Evolutionary conservation across 495 filamentous ascomycete species (phyloP).

Genomic region (Emericellopsis terricola): DNA sequence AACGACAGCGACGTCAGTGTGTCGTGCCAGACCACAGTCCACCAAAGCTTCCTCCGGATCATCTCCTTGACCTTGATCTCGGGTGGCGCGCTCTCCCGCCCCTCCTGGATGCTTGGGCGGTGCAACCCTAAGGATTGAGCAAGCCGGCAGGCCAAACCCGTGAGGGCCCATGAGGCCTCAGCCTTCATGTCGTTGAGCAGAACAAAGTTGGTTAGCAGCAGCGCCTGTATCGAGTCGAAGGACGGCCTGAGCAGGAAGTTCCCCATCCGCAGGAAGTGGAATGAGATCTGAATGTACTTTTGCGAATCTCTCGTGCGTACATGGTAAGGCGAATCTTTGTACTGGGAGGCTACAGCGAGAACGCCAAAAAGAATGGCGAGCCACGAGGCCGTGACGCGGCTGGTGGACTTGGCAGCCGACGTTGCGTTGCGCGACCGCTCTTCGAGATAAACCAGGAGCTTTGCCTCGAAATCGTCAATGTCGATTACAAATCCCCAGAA

Average conservation of each 20-base stretch:
- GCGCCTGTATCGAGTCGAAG: slow-evolving; percentile 36
- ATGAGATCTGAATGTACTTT: slow-evolving; percentile 35
- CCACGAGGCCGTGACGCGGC: slow-evolving; percentile 43
- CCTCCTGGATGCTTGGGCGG: slow-evolving; percentile 18
- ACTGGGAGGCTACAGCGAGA: slow-evolving; percentile 67
- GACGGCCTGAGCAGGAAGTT: slow-evolving; percentile 36
- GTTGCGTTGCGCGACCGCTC: slow-evolving; percentile 38
- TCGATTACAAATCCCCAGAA: slow-evolving; percentile 68
- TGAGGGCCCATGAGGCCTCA: slow-evolving; percentile 37
- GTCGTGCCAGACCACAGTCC: slow-evolving; percentile 39
- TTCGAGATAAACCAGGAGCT: slow-evolving; percentile 47
- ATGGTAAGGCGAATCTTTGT: slow-evolving; percentile 46
- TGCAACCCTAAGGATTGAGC: slow-evolving; percentile 37
- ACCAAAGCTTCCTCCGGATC: slow-evolving; percentile 28
- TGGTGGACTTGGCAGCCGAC: slow-evolving; percentile 26
- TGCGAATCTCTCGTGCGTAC: slow-evolving; percentile 33
- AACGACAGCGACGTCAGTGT: slow-evolving; percentile 36
- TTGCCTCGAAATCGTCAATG: slow-evolving; percentile 43
- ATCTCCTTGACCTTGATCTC: slow-evolving; percentile 23
- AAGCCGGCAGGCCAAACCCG: slow-evolving; percentile 34
- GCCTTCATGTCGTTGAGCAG: slow-evolving; percentile 41
- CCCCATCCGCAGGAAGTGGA: slow-evolving; percentile 33
- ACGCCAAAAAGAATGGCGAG: slow-evolving; percentile 64
- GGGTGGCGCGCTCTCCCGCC: slow-evolving; percentile 12
- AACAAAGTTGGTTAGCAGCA: slow-evolving; percentile 34